Percentiles rank a stretch among this genome's conserved stretches.
These are phyloP conservation scores for Ogataea trehaloabstinens DNA, from an alignment of 805 yeast species.

Conservation along the genomic window DNA sequence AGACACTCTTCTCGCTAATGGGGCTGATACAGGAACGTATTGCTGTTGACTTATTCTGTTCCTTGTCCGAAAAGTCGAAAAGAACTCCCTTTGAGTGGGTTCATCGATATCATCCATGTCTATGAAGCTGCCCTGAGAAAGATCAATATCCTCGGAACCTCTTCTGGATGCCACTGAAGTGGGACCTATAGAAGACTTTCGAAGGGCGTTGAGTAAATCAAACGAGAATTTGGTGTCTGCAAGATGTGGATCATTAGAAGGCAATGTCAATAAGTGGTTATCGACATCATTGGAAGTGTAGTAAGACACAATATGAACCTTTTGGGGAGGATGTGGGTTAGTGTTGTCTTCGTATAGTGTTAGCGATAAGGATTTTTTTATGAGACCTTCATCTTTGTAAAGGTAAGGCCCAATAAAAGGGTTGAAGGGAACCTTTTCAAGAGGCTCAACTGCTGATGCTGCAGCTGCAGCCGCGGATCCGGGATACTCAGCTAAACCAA, in stretches of 20 bases:
- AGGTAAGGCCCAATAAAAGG: slow-evolving; percentile 27
- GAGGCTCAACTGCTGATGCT: neutral
- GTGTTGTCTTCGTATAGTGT: slow-evolving; percentile 36
- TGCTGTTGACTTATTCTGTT: slow-evolving; percentile 9
- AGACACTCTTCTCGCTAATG: neutral
- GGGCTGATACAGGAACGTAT: neutral
- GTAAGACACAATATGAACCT: slow-evolving; percentile 74
- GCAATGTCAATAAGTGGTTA: slow-evolving; percentile 52
- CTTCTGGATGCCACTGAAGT: slow-evolving; percentile 17
- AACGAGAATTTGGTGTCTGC: slow-evolving; percentile 46
- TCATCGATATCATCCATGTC: slow-evolving; percentile 24
- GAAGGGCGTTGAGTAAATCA: slow-evolving; percentile 54
- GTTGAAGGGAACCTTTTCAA: neutral
- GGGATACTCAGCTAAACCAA: neutral
- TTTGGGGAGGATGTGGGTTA: slow-evolving; percentile 23
- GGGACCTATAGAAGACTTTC: slow-evolving; percentile 56
- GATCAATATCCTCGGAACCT: slow-evolving; percentile 11
- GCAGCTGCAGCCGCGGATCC: slow-evolving; percentile 1
- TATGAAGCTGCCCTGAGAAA: slow-evolving; percentile 18
- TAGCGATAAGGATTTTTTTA: slow-evolving; percentile 78
- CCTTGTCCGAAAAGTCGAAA: slow-evolving; percentile 11
- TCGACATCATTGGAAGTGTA: slow-evolving; percentile 74
- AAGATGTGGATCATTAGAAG: slow-evolving; percentile 51
- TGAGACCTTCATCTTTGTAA: slow-evolving; percentile 68
- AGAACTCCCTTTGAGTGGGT: slow-evolving; percentile 16